Percentiles rank a stretch among this genome's conserved stretches.
Evolutionary conservation across 1,284 basidiomycete species (phyloP).

Genomic region (Pulveroboletus sp.): DNA sequence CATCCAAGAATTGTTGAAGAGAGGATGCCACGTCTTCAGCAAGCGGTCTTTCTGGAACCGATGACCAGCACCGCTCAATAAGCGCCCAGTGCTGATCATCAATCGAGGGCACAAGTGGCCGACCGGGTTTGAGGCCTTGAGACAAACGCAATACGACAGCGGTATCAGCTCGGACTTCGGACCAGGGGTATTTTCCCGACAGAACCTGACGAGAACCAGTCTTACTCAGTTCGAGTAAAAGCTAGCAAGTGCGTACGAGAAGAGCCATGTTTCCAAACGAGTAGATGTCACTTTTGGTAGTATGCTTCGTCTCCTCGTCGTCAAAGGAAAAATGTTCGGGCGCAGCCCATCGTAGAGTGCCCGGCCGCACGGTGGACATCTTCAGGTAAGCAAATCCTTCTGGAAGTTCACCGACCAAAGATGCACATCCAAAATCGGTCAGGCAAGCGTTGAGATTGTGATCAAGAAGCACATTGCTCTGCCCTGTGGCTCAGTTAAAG

Average conservation of each 20-base stretch:
- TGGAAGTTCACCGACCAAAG: constrained; percentile 14
- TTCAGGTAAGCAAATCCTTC: constrained; percentile 9
- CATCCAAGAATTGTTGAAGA: not conserved
- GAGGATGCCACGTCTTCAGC: not conserved
- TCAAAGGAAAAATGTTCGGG: constrained; percentile 9
- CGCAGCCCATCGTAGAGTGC: constrained; percentile 18
- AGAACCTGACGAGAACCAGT: not conserved
- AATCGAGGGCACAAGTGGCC: constrained; percentile 6
- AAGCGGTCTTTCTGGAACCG: constrained; percentile 2
- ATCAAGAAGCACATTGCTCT: constrained; percentile 20
- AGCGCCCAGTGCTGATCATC: constrained; percentile 15
- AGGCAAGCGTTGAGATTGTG: constrained; percentile 8
- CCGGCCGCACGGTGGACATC: constrained; percentile 2
- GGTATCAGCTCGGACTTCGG: constrained; percentile 9
- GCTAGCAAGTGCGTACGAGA: not conserved
- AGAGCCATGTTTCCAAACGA: constrained; percentile 15
- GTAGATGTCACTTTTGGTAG: constrained; percentile 17
- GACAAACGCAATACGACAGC: constrained; percentile 4
- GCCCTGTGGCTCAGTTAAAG: not conserved
- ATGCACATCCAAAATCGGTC: constrained; percentile 17
- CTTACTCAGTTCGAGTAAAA: not conserved
- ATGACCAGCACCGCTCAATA: constrained; percentile 15
- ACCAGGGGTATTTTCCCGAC: constrained; percentile 14
- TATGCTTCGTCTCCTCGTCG: not conserved
- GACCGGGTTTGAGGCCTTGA: constrained; percentile 6